A percentile compares a stretch with the other conserved stretches of the same genome.
phyloP scores from a whole-genome alignment of 306 rosid species.

The Citrullus colocynthis region DNA sequence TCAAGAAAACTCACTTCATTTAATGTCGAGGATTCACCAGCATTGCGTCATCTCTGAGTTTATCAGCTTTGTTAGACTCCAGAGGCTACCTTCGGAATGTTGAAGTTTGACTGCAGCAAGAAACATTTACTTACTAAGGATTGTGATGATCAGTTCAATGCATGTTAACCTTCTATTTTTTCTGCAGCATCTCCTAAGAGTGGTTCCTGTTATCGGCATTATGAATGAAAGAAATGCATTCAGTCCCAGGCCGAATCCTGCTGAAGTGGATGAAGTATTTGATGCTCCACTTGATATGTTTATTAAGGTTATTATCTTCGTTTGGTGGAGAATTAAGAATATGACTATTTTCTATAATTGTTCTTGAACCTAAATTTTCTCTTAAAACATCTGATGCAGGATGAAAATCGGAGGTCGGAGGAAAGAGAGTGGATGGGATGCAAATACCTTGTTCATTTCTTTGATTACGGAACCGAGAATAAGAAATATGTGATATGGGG shows the following conservation, averaged over 20 bases:
- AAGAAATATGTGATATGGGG: conserved; percentile 78
- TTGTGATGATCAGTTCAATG: neutral
- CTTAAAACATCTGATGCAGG: conserved; percentile 35
- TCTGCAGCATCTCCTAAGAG: conserved; percentile 72
- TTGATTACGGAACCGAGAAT: conserved; percentile 45
- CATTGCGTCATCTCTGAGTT: neutral
- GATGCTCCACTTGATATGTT: conserved; percentile 95
- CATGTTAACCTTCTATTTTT: neutral
- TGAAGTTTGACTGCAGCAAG: neutral
- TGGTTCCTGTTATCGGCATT: conserved; percentile 82
- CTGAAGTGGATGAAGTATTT: conserved; percentile 77
- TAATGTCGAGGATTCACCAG: neutral
- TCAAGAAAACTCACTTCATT: neutral
- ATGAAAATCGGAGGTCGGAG: conserved; percentile 59
- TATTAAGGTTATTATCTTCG: conserved; percentile 43
- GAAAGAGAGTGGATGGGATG: conserved; percentile 91
- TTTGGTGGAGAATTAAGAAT: neutral
- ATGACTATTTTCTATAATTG: neutral
- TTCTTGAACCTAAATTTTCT: neutral
- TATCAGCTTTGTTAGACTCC: neutral
- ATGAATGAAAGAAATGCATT: conserved; percentile 64
- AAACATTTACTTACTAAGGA: neutral
- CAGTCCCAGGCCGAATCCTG: conserved; percentile 60
- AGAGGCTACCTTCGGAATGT: neutral
- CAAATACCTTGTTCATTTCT: conserved; percentile 68